Conservation (phyloP, 1,284 basidiomycete species). For the Xerocomus nothofagi region DNA sequence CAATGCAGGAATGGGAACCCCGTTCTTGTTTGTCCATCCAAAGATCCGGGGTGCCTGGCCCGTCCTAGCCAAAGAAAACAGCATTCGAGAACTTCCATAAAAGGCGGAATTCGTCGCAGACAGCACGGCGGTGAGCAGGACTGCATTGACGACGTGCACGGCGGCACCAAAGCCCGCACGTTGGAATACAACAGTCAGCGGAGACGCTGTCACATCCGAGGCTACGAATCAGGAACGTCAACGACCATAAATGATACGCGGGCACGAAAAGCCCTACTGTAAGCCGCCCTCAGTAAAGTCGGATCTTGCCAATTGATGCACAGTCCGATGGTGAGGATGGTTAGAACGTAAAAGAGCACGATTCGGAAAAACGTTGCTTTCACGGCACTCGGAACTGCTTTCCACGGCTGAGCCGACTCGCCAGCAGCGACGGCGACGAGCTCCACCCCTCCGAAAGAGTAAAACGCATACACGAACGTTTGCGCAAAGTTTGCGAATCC, state of each 20-base stretch:
- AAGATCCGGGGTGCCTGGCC: slow-evolving; percentile 51
- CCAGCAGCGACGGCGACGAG: slow-evolving; percentile 68
- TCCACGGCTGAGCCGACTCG: slow-evolving; percentile 57
- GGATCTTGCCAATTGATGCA: slow-evolving; percentile 55
- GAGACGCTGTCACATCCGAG: slow-evolving; percentile 50
- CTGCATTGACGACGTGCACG: slow-evolving; percentile 55
- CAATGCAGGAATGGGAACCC: slow-evolving; percentile 59
- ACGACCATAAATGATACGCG: background rate
- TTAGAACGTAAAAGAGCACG: slow-evolving; percentile 60
- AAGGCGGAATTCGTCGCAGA: slow-evolving; percentile 60
- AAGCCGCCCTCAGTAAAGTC: slow-evolving; percentile 47
- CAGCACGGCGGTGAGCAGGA: slow-evolving; percentile 66
- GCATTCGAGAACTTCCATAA: slow-evolving; percentile 64
- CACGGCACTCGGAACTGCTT: slow-evolving; percentile 66
- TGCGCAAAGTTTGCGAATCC: slow-evolving; percentile 54
- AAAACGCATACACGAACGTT: slow-evolving; percentile 59
- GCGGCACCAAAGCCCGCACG: slow-evolving; percentile 60
- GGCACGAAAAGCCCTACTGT: slow-evolving; percentile 32
- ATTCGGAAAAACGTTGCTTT: slow-evolving; percentile 70
- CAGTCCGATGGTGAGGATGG: slow-evolving; percentile 55
- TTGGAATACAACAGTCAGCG: slow-evolving; percentile 58
- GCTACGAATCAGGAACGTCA: slow-evolving; percentile 32
- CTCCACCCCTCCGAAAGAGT: slow-evolving; percentile 76
- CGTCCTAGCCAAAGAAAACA: slow-evolving; percentile 50
- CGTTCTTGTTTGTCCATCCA: slow-evolving; percentile 56